These are phyloP conservation scores for Cyclocybe aegerita DNA, from an alignment of 768 basidiomycete genomes.

Conservation along the genomic window DNA sequence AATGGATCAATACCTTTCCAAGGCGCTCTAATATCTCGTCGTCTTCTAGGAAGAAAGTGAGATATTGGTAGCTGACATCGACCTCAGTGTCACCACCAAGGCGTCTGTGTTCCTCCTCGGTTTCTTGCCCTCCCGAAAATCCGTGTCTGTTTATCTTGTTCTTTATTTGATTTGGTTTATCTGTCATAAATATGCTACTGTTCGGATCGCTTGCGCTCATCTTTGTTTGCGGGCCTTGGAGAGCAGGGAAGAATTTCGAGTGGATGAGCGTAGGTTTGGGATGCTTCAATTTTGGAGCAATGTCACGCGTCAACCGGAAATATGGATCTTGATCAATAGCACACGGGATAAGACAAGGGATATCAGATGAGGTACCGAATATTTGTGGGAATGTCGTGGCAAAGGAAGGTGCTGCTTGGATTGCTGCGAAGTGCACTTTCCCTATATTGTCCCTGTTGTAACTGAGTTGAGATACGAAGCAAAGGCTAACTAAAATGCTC, in stretches of 20 bases:
- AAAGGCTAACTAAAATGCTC: constrained; percentile 29
- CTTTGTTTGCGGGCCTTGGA: constrained; percentile 97
- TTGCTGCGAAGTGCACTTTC: constrained; percentile 93
- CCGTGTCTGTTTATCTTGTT: constrained; percentile 97
- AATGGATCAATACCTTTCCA: constrained; percentile 56
- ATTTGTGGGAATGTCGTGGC: constrained; percentile 99
- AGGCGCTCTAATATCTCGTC: constrained; percentile 82
- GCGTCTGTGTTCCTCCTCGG: constrained; percentile 90
- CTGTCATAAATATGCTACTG: constrained; percentile 95
- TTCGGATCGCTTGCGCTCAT: constrained; percentile 97
- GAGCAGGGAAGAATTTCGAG: constrained; percentile 96
- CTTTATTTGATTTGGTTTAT: constrained; percentile 90
- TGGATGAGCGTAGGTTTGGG: constrained; percentile 92
- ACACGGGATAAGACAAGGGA: constrained; percentile 95
- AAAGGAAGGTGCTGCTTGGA: constrained; percentile 96
- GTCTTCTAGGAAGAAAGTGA: constrained; percentile 94
- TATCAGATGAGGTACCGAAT: constrained; percentile 77
- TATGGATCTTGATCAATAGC: constrained; percentile 98
- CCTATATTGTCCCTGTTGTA: constrained; percentile 91
- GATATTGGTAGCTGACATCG: constrained; percentile 93
- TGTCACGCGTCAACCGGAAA: constrained; percentile 97
- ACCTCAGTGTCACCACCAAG: constrained; percentile 93
- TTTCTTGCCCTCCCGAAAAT: constrained; percentile 93
- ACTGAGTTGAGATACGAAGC: neutral
- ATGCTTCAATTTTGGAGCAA: constrained; percentile 91